A percentile compares a stretch with the other conserved stretches of the same genome.
phyloP scores from a whole-genome alignment of 23 red algal species.

The Agarophyton chilense region DNA sequence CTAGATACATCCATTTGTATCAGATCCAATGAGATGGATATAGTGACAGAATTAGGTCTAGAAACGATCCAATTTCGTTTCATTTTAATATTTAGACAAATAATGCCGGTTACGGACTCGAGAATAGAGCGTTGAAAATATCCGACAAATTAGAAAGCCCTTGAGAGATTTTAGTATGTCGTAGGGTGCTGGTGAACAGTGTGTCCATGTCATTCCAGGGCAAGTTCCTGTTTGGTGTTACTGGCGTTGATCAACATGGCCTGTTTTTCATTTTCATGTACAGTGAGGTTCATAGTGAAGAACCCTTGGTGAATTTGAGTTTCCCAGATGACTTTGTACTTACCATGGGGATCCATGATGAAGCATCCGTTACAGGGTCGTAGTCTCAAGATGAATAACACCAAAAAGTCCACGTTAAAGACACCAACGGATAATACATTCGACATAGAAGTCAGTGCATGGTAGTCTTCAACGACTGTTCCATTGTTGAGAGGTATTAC shows the following conservation, averaged over 20 bases:
- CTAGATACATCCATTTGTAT: conserved; percentile 20
- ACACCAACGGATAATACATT: too few relatives aligned
- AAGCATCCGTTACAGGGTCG: neutral
- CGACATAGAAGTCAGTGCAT: neutral
- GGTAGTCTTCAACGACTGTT: conserved; percentile 1
- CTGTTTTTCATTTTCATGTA: too few relatives aligned
- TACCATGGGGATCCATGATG: neutral
- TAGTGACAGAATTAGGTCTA: neutral
- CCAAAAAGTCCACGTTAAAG: neutral
- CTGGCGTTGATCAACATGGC: too few relatives aligned
- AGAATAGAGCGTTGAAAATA: neutral
- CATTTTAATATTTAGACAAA: conserved; percentile 32
- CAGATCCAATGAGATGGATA: neutral
- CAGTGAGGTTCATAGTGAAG: too few relatives aligned
- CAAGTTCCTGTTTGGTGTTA: too few relatives aligned
- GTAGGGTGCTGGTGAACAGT: too few relatives aligned
- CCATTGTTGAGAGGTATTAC: conserved; percentile 7
- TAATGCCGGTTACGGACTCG: neutral
- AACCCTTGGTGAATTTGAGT: neutral
- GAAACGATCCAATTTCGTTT: too few relatives aligned
- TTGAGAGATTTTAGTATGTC: neutral
- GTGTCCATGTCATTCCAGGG: too few relatives aligned
- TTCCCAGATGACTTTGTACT: neutral
- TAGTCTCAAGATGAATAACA: neutral
- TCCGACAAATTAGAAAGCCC: neutral